Evolutionary conservation across 2,329 filamentous ascomycete species (phyloP).

Genomic region (Macrophomina phaseolina): DNA sequence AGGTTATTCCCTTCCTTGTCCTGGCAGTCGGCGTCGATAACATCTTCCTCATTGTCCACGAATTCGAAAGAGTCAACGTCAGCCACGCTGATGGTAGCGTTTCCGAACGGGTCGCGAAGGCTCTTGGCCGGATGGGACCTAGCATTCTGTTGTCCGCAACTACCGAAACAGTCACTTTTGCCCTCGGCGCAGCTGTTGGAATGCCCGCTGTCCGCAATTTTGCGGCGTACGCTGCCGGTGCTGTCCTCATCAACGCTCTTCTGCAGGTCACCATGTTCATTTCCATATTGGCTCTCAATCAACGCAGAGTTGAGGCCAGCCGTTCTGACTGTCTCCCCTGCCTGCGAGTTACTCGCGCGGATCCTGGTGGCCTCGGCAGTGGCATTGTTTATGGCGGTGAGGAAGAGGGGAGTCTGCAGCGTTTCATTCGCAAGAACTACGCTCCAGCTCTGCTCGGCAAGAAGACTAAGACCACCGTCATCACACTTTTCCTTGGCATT

Average conservation of each 20-base stretch:
- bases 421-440: conserved; percentile 89
- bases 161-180: conserved; percentile 92
- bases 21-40: conserved; percentile 97
- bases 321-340: conserved; percentile 93
- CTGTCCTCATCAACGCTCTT: conserved; percentile 96
- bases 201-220: conserved; percentile 99
- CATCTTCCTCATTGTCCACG: conserved; percentile 97
- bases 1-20: conserved; percentile 97
- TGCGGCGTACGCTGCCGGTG: conserved; percentile 92
- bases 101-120: conserved; percentile 82
- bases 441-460: conserved; percentile 81
- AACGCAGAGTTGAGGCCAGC: conserved; percentile 84
- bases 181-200: conserved; percentile 88
- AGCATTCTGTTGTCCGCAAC: conserved; percentile 95
- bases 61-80: conserved; percentile 93
- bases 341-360: conserved; percentile 76
- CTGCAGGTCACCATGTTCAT: conserved; percentile 97
- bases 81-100: conserved; percentile 89
- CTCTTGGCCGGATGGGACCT: conserved; percentile 94
- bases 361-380: conserved; percentile 68
- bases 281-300: conserved; percentile 88
- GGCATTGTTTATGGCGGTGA: conserved; percentile 74
- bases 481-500: conserved; percentile 83
- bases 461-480: conserved; percentile 76
- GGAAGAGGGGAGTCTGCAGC: conserved; percentile 82